Percentiles rank a stretch among this genome's conserved stretches.
Evolutionary conservation across 202 grass and related monocot species (phyloP).

Genomic region (Schoenoplectus tabernaemontani): DNA sequence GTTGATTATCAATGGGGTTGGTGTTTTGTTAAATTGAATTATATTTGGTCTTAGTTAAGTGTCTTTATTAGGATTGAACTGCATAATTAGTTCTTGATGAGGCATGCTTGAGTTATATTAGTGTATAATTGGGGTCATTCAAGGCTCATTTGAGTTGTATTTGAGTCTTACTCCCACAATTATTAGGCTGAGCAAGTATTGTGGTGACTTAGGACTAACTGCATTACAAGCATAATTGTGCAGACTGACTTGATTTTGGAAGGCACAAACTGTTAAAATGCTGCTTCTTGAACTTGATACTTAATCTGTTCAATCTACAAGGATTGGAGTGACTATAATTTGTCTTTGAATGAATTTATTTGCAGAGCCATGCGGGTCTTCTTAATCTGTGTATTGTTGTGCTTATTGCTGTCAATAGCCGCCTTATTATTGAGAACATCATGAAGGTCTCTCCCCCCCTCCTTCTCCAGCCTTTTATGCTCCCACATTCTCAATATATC

Average conservation of each 20-base stretch:
- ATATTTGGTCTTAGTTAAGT: too few species aligned
- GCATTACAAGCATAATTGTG: background rate
- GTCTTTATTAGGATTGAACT: too few species aligned
- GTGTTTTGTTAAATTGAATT: too few species aligned
- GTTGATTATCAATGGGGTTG: background rate
- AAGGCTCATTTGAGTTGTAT: too few species aligned
- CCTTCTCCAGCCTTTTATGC: too few species aligned
- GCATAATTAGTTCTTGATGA: too few species aligned
- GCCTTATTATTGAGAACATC: constrained; percentile 97
- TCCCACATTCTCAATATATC: constrained; percentile 3
- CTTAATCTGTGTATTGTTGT: constrained; percentile 98
- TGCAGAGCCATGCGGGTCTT: constrained; percentile 97
- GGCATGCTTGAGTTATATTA: too few species aligned
- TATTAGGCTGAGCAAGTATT: too few species aligned
- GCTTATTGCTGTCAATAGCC: constrained; percentile 85
- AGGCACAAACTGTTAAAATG: background rate
- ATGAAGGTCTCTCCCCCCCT: constrained; percentile 67
- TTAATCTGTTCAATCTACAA: background rate
- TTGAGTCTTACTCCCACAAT: too few species aligned
- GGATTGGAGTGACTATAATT: background rate
- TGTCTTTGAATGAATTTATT: constrained; percentile 15
- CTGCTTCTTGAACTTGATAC: background rate
- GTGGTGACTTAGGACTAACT: too few species aligned
- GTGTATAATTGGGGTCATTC: too few species aligned
- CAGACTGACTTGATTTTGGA: background rate